Evolutionary conservation across 2,329 filamentous ascomycete species (phyloP).

Genomic region (Aspergillus sp.): DNA sequence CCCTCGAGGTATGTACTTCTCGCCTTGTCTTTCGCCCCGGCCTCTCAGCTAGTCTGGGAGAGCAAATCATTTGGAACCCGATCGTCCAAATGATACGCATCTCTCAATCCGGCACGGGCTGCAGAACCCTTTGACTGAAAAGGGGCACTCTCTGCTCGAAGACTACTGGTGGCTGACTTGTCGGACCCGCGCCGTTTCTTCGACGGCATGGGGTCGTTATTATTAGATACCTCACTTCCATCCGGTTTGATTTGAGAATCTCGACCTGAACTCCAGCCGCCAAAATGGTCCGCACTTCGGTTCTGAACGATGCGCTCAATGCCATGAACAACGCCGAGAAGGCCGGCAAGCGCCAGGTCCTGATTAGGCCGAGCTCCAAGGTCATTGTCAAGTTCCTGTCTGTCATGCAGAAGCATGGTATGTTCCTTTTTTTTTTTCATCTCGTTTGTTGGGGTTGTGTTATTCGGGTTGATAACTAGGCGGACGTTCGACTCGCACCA

Average conservation of each 20-base stretch:
- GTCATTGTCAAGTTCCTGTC: slow-evolving; percentile 99
- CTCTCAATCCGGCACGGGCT: slow-evolving; percentile 47
- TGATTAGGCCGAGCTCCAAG: slow-evolving; percentile 98
- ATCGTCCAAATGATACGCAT: slow-evolving; percentile 32
- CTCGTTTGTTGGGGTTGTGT: slow-evolving; percentile 6
- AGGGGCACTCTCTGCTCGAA: slow-evolving; percentile 60
- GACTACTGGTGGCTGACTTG: slow-evolving; percentile 56
- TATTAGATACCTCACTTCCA: slow-evolving; percentile 30
- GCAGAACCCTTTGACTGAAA: slow-evolving; percentile 53
- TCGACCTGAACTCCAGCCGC: no score
- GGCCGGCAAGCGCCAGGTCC: slow-evolving; percentile 96
- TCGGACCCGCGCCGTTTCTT: slow-evolving; percentile 8
- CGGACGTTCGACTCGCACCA: slow-evolving; percentile 73
- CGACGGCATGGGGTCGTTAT: slow-evolving; percentile 2
- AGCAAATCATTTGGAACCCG: slow-evolving; percentile 26
- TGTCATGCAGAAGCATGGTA: slow-evolving; percentile 99
- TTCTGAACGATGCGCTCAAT: slow-evolving; percentile 98
- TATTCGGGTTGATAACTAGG: slow-evolving; percentile 99
- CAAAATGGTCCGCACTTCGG: slow-evolving; percentile 98
- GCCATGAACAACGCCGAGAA: slow-evolving; percentile 99
- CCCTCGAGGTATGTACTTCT: slow-evolving; percentile 34
- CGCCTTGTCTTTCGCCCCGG: slow-evolving; percentile 14
- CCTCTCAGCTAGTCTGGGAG: slow-evolving; percentile 36
- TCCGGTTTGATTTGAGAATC: slow-evolving; percentile 44
- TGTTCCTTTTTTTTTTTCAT: slow-evolving; percentile 33